A percentile compares a stretch with the other conserved stretches of the same genome.
Evolutionary conservation across 2,329 filamentous ascomycete species (phyloP).

Genomic region (Metarhizium sp.): DNA sequence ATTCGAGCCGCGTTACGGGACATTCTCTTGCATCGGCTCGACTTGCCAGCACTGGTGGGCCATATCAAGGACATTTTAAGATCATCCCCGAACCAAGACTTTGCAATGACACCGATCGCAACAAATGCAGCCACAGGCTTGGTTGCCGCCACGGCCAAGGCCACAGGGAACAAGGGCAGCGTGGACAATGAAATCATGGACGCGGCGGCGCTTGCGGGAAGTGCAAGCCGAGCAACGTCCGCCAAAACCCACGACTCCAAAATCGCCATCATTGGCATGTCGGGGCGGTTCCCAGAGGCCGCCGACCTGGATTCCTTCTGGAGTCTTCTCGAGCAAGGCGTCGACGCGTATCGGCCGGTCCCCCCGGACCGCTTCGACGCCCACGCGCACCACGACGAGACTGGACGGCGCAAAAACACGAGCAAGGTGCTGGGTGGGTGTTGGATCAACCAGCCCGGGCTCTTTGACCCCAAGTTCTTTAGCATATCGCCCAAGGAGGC

Average conservation of each 20-base stretch:
- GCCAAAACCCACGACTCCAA: background rate
- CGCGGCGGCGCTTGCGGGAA: no score
- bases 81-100: no score
- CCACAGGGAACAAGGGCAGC: no score
- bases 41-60: no score
- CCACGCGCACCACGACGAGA: background rate
- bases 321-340: background rate
- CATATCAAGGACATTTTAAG: no score
- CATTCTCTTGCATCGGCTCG: no score
- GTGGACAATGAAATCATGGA: no score
- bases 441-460: slow-evolving; percentile 51
- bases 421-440: background rate
- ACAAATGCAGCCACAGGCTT: no score
- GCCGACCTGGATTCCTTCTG: background rate
- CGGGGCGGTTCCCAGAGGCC: background rate
- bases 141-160: no score
- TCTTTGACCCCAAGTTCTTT: slow-evolving; percentile 60
- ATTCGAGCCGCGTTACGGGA: no score
- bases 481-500: slow-evolving; percentile 63
- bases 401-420: background rate
- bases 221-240: no score
- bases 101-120: no score
- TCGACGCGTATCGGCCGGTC: background rate
- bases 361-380: background rate
- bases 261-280: slow-evolving; percentile 2